Percentiles rank a stretch among this genome's conserved stretches.
Evolutionary conservation across 305 asterid genomes (phyloP).

Genomic region (Solanum chacoense): DNA sequence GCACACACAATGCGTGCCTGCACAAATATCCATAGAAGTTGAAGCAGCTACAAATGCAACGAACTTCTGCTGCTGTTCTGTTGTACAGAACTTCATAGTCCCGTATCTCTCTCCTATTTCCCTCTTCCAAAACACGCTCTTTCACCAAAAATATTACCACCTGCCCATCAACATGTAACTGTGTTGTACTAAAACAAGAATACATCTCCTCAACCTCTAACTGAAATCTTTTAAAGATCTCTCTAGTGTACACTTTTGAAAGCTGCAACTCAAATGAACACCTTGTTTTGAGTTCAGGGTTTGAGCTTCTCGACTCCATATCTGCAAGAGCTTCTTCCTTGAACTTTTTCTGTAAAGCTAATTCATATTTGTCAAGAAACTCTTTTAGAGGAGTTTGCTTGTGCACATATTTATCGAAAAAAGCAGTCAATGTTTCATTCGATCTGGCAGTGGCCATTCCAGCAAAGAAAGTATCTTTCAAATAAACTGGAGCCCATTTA

Average conservation of each 20-base stretch:
- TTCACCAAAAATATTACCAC: slow-evolving; percentile 51
- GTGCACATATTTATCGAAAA: slow-evolving; percentile 61
- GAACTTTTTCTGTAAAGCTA: slow-evolving; percentile 58
- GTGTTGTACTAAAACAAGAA: slow-evolving; percentile 71
- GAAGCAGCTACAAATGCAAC: slow-evolving; percentile 76
- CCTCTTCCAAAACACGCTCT: slow-evolving; percentile 53
- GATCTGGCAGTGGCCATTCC: slow-evolving; percentile 56
- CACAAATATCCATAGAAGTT: slow-evolving; percentile 75
- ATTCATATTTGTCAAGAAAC: slow-evolving; percentile 75
- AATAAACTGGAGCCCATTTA: slow-evolving; percentile 60
- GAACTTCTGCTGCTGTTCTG: slow-evolving; percentile 45
- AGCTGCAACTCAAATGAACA: slow-evolving; percentile 64
- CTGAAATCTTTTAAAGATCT: slow-evolving; percentile 53
- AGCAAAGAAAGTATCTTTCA: slow-evolving; percentile 46
- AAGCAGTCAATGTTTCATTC: slow-evolving; percentile 41
- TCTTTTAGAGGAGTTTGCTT: slow-evolving; percentile 75
- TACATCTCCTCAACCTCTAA: slow-evolving; percentile 79
- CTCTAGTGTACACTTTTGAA: slow-evolving; percentile 47
- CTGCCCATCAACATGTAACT: slow-evolving; percentile 50
- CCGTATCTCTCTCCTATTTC: slow-evolving; percentile 54
- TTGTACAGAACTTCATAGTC: slow-evolving; percentile 65
- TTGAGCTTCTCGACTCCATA: slow-evolving; percentile 44
- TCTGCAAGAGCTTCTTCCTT: slow-evolving; percentile 62
- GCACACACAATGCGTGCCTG: slow-evolving; percentile 58
- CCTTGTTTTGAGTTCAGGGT: slow-evolving; percentile 52